Evolutionary conservation across 1,284 basidiomycete genomes (phyloP).

Genomic region (Ustilago vetiveriae): DNA sequence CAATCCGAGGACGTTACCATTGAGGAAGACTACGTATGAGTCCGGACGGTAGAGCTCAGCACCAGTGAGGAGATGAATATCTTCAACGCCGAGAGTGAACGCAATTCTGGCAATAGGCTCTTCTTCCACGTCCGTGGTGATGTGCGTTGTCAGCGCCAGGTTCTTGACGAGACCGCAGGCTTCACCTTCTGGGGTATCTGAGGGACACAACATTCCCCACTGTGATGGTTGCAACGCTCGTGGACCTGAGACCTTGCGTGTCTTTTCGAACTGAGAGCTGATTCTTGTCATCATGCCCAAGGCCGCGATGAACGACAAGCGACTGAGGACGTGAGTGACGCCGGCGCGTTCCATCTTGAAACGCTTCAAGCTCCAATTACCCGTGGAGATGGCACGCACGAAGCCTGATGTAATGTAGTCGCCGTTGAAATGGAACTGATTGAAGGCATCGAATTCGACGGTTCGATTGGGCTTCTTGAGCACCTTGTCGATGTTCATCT

Average conservation of each 20-base stretch:
- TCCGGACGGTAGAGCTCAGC: slow-evolving; percentile 91
- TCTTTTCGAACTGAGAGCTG: slow-evolving; percentile 98
- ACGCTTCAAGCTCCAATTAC: slow-evolving; percentile 98
- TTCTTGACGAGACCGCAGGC: slow-evolving; percentile 99
- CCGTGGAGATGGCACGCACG: slow-evolving; percentile 96
- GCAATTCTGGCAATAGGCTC: slow-evolving; percentile 88
- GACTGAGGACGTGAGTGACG: slow-evolving; percentile 97
- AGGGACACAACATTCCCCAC: slow-evolving; percentile 99
- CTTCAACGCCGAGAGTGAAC: slow-evolving; percentile 95
- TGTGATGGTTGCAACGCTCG: slow-evolving; percentile 96
- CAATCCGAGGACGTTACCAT: slow-evolving; percentile 93
- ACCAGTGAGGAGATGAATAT: slow-evolving; percentile 90
- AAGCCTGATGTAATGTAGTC: slow-evolving; percentile 97
- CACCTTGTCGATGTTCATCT: slow-evolving; percentile 95
- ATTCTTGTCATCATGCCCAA: slow-evolving; percentile 99
- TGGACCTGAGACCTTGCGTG: slow-evolving; percentile 96
- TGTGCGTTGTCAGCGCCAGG: slow-evolving; percentile 98
- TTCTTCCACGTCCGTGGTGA: slow-evolving; percentile 98
- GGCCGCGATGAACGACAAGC: slow-evolving; percentile 94
- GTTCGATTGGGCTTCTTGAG: slow-evolving; percentile 96
- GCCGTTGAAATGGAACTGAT: slow-evolving; percentile 83
- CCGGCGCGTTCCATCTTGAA: slow-evolving; percentile 99
- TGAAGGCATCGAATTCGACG: slow-evolving; percentile 93
- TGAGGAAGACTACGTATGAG: slow-evolving; percentile 95
- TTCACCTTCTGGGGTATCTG: slow-evolving; percentile 99